phyloP scores from a whole-genome alignment of 169 alveolate species.

The Miamiensis avidus region DNA sequence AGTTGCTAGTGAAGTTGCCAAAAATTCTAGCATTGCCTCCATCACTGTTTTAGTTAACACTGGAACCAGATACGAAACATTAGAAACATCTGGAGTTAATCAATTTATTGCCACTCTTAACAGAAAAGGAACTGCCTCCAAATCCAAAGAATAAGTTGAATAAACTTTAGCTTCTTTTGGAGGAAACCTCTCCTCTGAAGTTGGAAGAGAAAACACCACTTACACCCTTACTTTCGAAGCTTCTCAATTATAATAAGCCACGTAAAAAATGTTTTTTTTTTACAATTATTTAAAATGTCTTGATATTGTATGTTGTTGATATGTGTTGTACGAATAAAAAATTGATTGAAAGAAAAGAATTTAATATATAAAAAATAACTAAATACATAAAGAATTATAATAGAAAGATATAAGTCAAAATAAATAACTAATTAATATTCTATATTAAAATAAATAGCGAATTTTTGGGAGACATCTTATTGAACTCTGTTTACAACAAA shows the following conservation, averaged over 20 bases:
- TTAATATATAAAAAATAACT: too few species aligned
- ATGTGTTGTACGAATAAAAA: too few species aligned
- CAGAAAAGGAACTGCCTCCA: slow-evolving; percentile 55
- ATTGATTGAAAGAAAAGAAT: too few species aligned
- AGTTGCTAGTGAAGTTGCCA: slow-evolving; percentile 60
- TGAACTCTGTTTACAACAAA: slow-evolving; percentile 51
- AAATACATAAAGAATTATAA: too few species aligned
- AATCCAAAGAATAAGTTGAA: slow-evolving; percentile 48
- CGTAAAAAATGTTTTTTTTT: background rate
- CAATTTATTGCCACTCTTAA: slow-evolving; percentile 26
- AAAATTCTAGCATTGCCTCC: slow-evolving; percentile 44
- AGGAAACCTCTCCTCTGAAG: slow-evolving; percentile 32
- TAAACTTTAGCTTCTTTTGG: slow-evolving; percentile 53
- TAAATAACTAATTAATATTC: too few species aligned
- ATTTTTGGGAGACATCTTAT: slow-evolving; percentile 60
- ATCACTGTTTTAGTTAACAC: slow-evolving; percentile 66
- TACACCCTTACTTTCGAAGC: slow-evolving; percentile 51
- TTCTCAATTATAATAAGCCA: slow-evolving; percentile 52
- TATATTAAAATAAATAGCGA: background rate
- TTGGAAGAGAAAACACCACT: slow-evolving; percentile 63
- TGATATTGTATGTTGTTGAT: too few species aligned
- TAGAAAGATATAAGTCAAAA: too few species aligned
- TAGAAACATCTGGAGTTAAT: slow-evolving; percentile 57
- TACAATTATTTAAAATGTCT: too few species aligned
- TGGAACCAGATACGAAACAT: slow-evolving; percentile 72